Conservation (phyloP, 106 monocot genomes). For the Dendrobium officinale region DNA sequence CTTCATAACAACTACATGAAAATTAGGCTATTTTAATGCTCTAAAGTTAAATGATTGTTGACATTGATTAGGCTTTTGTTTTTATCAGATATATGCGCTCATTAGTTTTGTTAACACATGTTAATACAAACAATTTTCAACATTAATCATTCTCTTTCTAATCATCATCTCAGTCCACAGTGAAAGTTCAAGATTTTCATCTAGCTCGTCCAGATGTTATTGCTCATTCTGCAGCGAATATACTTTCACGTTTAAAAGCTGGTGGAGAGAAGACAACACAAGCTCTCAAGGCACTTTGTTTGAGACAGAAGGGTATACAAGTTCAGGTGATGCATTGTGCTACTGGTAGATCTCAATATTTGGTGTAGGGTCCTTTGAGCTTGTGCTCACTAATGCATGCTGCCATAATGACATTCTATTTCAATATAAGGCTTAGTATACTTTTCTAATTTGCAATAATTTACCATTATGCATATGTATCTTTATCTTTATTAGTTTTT, state of each 20-base stretch:
- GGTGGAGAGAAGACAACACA: conserved; percentile 59
- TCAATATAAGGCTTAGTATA: neutral
- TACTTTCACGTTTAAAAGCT: conserved; percentile 80
- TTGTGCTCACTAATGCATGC: neutral
- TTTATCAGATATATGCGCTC: neutral
- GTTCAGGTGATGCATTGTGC: conserved; percentile 54
- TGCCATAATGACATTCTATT: neutral
- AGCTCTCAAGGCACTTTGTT: conserved; percentile 83
- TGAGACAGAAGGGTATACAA: conserved; percentile 62
- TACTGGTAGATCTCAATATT: neutral
- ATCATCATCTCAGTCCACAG: conserved; percentile 33
- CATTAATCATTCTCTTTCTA: conserved; percentile 4
- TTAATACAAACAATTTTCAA: neutral
- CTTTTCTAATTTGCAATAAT: neutral
- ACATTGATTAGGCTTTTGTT: neutral
- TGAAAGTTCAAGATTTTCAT: conserved; percentile 69
- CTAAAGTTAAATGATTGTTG: neutral
- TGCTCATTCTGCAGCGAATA: conserved; percentile 63
- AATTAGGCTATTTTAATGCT: neutral
- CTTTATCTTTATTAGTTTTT: neutral
- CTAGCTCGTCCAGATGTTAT: conserved; percentile 66
- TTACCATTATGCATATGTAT: neutral
- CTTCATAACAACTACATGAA: conserved; percentile 1
- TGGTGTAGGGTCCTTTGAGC: neutral
- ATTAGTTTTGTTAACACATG: neutral